A percentile compares a stretch with the other conserved stretches of the same genome.
phyloP scores from a whole-genome alignment of 2,329 filamentous ascomycete species.

The Dactylellina sp. region DNA sequence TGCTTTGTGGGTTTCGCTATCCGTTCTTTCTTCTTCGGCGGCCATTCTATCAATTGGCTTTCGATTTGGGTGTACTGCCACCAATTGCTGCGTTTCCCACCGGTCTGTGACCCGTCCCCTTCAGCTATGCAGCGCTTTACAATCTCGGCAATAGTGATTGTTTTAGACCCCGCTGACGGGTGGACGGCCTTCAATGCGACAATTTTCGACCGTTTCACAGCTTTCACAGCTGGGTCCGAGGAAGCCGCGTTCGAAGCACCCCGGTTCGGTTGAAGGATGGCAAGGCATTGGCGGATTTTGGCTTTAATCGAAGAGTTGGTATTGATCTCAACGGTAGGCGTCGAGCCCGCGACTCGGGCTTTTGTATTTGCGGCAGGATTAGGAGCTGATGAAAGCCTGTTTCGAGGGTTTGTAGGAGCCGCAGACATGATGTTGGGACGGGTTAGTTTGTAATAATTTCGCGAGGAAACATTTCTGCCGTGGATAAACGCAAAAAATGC shows the following conservation, averaged over 20 bases:
- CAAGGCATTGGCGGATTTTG: conserved; percentile 49
- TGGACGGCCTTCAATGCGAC: conserved; percentile 34
- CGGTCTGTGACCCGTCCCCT: neutral
- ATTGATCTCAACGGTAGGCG: conserved; percentile 31
- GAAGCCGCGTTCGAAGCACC: neutral
- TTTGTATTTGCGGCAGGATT: neutral
- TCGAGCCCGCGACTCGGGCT: conserved; percentile 14
- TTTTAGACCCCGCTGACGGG: conserved; percentile 43
- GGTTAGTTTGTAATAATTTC: neutral
- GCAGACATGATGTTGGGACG: neutral
- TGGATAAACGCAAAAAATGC: conserved; percentile 51
- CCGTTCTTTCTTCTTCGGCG: conserved; percentile 12
- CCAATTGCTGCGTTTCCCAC: conserved; percentile 3
- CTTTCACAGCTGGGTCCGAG: neutral
- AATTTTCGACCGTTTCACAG: conserved; percentile 24
- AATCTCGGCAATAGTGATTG: conserved; percentile 48
- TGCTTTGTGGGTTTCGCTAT: neutral
- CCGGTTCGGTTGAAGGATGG: conserved; percentile 9
- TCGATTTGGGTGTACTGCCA: conserved; percentile 53
- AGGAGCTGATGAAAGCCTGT: neutral
- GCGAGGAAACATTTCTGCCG: conserved; percentile 34
- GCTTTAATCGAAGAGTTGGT: conserved; percentile 22
- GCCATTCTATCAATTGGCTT: conserved; percentile 45
- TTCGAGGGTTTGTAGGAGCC: conserved; percentile 1
- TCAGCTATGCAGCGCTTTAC: conserved; percentile 44